phyloP scores from a whole-genome alignment of 805 yeast species.

The Candida nonsorbophila region DNA sequence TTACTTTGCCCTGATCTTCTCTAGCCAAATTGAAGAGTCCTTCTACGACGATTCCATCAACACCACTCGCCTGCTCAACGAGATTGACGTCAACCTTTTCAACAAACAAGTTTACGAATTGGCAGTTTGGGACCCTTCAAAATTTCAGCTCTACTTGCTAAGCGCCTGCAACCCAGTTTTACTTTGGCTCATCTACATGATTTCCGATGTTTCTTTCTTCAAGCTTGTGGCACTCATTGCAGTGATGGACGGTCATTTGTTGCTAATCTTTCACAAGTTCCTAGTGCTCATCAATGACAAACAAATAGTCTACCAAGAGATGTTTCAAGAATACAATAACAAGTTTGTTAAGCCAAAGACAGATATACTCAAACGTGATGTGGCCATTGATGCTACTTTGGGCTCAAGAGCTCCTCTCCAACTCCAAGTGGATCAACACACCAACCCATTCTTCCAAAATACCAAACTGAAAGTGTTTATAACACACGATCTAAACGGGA shows the following conservation, averaged over 20 bases:
- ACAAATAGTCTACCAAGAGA: conserved; percentile 53
- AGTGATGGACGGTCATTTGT: conserved; percentile 24
- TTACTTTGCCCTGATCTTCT: not conserved
- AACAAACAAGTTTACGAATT: conserved; percentile 48
- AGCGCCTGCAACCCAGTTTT: conserved; percentile 58
- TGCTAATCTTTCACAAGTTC: conserved; percentile 41
- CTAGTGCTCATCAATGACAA: conserved; percentile 51
- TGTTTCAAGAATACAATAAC: conserved; percentile 55
- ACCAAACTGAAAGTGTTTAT: conserved; percentile 40
- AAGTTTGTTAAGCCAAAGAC: conserved; percentile 59
- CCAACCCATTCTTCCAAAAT: conserved; percentile 20
- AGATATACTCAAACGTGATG: conserved; percentile 51
- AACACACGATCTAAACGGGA: conserved; percentile 46
- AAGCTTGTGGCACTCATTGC: conserved; percentile 19
- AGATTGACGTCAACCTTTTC: conserved; percentile 11
- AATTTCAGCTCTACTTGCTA: conserved; percentile 47
- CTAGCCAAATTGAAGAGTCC: conserved; percentile 9
- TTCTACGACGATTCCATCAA: conserved; percentile 17
- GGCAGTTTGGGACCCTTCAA: conserved; percentile 63
- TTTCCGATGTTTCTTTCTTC: conserved; percentile 18
- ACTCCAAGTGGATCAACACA: conserved; percentile 12
- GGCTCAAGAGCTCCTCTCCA: conserved; percentile 16
- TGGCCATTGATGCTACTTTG: conserved; percentile 51
- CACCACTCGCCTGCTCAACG: conserved; percentile 9
- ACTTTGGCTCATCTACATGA: conserved; percentile 36